Conservation (phyloP, 371 early-diverging fungal genomes). For the Apophysomyces elegans region DNA sequence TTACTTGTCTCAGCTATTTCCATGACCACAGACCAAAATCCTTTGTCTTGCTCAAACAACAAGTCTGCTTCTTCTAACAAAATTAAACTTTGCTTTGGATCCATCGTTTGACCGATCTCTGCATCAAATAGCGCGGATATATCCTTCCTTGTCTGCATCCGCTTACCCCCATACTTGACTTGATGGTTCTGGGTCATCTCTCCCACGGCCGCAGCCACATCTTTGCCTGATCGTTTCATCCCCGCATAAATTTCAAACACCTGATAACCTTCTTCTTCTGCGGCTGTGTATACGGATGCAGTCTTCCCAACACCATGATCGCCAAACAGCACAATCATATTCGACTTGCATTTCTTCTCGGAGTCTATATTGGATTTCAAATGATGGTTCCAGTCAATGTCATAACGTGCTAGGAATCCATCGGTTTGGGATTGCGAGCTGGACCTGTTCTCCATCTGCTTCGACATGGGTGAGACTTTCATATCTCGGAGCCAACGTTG, state of each 20-base stretch:
- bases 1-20: constrained; percentile 74
- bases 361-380: constrained; percentile 11
- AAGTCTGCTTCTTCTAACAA: constrained; percentile 86
- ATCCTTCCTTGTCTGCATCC: constrained; percentile 16
- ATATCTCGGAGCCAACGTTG: constrained; percentile 45
- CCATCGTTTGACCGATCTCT: not conserved
- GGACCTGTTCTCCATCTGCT: not conserved
- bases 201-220: constrained; percentile 64
- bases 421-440: not conserved
- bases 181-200: constrained; percentile 79
- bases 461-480: constrained; percentile 35
- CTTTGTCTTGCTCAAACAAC: constrained; percentile 82
- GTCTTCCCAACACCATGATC: constrained; percentile 81
- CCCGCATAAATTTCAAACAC: constrained; percentile 82
- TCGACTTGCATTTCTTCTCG: constrained; percentile 45
- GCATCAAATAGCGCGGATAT: not conserved
- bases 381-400: not conserved
- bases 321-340: constrained; percentile 71
- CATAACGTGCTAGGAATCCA: not conserved
- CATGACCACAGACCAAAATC: constrained; percentile 76
- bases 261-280: constrained; percentile 71
- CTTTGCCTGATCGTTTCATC: constrained; percentile 70
- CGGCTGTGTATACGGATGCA: constrained; percentile 75
- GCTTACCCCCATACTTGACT: constrained; percentile 32
- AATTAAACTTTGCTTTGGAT: constrained; percentile 63